Evolutionary conservation across 805 yeast genomes (phyloP), one percentile per base, ranked within the genome.

Genomic region (Schwanniomyces pseudopolymorphus): DNA sequence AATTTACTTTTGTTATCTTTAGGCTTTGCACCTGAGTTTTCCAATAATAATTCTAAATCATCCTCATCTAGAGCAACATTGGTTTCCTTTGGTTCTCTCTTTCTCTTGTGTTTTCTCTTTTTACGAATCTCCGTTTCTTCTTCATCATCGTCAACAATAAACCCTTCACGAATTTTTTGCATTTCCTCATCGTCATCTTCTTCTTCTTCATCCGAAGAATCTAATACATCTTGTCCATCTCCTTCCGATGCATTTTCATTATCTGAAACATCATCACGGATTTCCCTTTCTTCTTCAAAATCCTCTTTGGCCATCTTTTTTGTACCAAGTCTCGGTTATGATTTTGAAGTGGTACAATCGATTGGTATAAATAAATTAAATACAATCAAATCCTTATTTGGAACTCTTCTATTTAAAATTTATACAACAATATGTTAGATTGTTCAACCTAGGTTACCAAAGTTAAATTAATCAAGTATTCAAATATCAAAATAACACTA

Each of bases 111-210:
- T 45, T 64, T 62, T 53, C 69, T 69, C 57, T 62, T 60, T 50
- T 64, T 55, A 44, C 60, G 45, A 26, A 43, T 48, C 22, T 50
- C 52, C 8, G 55, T 57, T 16, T 55, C 63, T n/a, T 70, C 83
- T 11, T 75, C 95, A 48, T 87, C 96, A 56, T 89, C 96, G 57
- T 90, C 97, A 8, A 89, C 97, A 58, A 92, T 91, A 66, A 92
- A 90, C 0, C 97, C 97, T 51, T 90, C 96, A 40, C 92, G 81
- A 36, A 91, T 85, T 56, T 80, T 80, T 53, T 85, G 79, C 40
- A 87, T 82, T 59, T 91, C 97, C 59, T 90, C 96, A 36, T 71
- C 72, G 25, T 89, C 96, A 39, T 85, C 91, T 31, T 88, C 96
- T 6, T 87, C 96, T 35, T 90, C 97, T 50, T 91, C 97, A 45